Base-by-base conservation (phyloP, 1,284 basidiomycete species). In the Kwoniella shivajii region DNA sequence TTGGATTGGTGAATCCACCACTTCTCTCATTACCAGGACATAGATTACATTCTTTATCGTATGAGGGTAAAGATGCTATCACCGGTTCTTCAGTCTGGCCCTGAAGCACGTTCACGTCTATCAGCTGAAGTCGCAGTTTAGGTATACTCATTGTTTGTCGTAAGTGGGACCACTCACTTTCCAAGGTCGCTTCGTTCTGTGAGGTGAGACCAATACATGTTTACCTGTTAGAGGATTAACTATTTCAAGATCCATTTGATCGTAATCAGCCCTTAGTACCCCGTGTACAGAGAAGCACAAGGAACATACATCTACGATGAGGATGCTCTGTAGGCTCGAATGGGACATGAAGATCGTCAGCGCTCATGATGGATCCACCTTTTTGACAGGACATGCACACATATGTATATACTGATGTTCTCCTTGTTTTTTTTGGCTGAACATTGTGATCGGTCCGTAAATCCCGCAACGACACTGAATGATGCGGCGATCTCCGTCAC, bases 11-110 rank as follows among this genome's bases (percentile, higher is more conserved):
- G 57, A 84, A 77, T 0, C 91, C 92, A 6, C 86, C 86, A 0
- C 88, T 86, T n/a, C 94, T 84, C 24, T 77, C 70, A 73, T 97
- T 96, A 16, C 92, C 87, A 0, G 94, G 93, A 69, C 94, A 98
- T 41, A 97, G 85, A 75, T 92, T 95, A 73, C 94, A 98, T 37
- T 82, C 78, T 4, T 84, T 81, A 68, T 96, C 93, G 73, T 92
- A 86, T 37, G 82, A 59, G 0, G 88, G 89, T 2, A 89, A 80
- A 34, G 77, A 71, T 6, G 78, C 65, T 2, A 80, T 54, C 57
- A 86, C 82, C 0, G 86, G 81, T 1, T 85, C 77, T 66, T 95
- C 91, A 0, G 85, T 85, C 73, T 94, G 90, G 27, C 92, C 92
- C 52, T 87, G 82, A 18, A 34, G 4, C 44, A 26, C 37, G 44